These are phyloP conservation scores for Castanea sativa DNA, from an alignment of 306 rosid genomes.

Conservation along the genomic window DNA sequence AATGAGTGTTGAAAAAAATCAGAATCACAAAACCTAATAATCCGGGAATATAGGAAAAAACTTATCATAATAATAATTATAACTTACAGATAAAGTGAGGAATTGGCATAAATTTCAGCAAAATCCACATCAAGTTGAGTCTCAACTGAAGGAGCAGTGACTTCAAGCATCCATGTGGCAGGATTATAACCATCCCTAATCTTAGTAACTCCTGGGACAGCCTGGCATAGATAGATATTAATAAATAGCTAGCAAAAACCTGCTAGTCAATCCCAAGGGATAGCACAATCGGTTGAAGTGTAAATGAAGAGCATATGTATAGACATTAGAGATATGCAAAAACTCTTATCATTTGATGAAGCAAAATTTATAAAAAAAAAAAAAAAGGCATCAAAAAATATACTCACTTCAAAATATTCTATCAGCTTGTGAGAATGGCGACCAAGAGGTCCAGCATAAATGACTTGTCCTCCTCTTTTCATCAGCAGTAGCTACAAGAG, in stretches of 20 bases:
- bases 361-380: not conserved
- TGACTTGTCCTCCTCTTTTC: conserved; percentile 85
- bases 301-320: not conserved
- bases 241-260: not conserved
- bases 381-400: not conserved
- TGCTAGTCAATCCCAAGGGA: not conserved
- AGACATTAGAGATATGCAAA: not conserved
- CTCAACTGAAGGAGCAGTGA: conserved; percentile 50
- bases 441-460: conserved; percentile 75
- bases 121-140: conserved; percentile 55
- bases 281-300: not conserved
- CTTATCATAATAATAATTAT: not conserved
- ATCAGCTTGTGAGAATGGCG: conserved; percentile 56
- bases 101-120: conserved; percentile 53
- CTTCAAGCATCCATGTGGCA: conserved; percentile 88
- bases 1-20: not conserved
- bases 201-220: conserved; percentile 57
- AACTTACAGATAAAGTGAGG: conserved; percentile 53
- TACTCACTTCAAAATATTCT: conserved; percentile 68
- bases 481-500: conserved; percentile 54
- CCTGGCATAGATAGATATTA: conserved; percentile 36
- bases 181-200: conserved; percentile 74
- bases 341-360: not conserved
- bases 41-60: not conserved
- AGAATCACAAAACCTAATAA: not conserved